phyloP scores from a whole-genome alignment of 768 basidiomycete genomes.

The Collybia sordida region DNA sequence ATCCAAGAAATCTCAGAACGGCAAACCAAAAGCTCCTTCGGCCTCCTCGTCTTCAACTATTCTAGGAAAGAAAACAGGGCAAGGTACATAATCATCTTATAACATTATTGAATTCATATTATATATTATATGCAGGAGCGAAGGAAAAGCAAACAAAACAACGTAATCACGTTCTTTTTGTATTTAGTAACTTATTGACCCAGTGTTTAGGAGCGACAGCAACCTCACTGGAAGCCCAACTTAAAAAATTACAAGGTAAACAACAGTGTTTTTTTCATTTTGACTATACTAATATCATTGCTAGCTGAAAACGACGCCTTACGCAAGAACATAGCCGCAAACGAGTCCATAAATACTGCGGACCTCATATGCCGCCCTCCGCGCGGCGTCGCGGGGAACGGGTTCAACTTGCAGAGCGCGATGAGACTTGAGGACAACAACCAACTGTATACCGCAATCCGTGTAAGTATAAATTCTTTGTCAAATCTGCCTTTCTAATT shows the following conservation, averaged over 20 bases:
- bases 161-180: too few species aligned
- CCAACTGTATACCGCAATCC: not conserved
- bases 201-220: not conserved
- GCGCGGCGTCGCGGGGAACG: not conserved
- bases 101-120: not conserved
- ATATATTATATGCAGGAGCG: not conserved
- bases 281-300: not conserved
- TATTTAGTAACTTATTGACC: too few species aligned
- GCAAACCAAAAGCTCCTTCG: conserved; percentile 1
- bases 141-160: too few species aligned
- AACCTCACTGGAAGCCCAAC: not conserved
- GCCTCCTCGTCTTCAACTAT: not conserved
- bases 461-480: not conserved
- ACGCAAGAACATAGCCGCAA: not conserved
- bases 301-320: conserved; percentile 1
- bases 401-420: conserved; percentile 1
- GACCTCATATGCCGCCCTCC: not conserved
- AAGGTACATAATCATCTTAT: not conserved
- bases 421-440: conserved; percentile 1
- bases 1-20: too few species aligned
- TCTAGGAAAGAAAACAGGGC: not conserved
- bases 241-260: conserved; percentile 2
- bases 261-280: not conserved
- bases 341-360: conserved; percentile 1
- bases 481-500: not conserved